Evolutionary conservation across 805 yeast genomes (phyloP).

Genomic region (Metschnikowia colocasiae): DNA sequence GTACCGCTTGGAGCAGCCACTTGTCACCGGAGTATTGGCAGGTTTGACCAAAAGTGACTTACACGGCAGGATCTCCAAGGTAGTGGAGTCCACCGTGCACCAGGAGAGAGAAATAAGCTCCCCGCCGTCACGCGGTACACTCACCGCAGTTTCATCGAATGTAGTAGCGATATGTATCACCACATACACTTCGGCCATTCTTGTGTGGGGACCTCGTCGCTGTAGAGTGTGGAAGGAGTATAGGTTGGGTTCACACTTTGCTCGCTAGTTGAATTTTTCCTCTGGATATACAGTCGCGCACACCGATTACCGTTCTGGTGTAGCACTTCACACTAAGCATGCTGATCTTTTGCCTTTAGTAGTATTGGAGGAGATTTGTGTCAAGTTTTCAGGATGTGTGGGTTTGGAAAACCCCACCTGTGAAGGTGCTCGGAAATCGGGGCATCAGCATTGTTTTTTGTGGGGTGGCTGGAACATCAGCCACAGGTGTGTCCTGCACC

Average conservation of each 20-base stretch:
- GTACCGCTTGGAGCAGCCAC: conserved; percentile 49
- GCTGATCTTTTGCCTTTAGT: no score
- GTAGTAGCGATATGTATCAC: conserved; percentile 62
- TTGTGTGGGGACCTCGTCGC: background rate
- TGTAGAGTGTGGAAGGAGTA: conserved; percentile 3
- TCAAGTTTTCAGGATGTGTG: no score
- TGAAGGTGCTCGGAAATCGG: no score
- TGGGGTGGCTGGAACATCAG: background rate
- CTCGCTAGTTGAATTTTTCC: conserved; percentile 5
- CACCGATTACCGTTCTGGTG: background rate
- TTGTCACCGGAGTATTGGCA: conserved; percentile 61
- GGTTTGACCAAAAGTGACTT: conserved; percentile 56
- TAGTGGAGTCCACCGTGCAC: conserved; percentile 54
- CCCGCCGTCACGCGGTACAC: conserved; percentile 61
- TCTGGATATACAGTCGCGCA: conserved; percentile 4
- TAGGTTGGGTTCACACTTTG: background rate
- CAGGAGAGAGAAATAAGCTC: conserved; percentile 69
- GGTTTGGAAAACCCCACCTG: no score
- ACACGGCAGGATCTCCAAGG: conserved; percentile 40
- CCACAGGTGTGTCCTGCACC: background rate
- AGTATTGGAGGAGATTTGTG: no score
- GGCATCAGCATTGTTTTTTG: background rate
- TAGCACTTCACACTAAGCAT: background rate
- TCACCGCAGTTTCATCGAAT: conserved; percentile 58
- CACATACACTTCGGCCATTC: conserved; percentile 55